Base-by-base conservation (phyloP, 2,329 filamentous ascomycete species). In the Talaromyces verruculosus region DNA sequence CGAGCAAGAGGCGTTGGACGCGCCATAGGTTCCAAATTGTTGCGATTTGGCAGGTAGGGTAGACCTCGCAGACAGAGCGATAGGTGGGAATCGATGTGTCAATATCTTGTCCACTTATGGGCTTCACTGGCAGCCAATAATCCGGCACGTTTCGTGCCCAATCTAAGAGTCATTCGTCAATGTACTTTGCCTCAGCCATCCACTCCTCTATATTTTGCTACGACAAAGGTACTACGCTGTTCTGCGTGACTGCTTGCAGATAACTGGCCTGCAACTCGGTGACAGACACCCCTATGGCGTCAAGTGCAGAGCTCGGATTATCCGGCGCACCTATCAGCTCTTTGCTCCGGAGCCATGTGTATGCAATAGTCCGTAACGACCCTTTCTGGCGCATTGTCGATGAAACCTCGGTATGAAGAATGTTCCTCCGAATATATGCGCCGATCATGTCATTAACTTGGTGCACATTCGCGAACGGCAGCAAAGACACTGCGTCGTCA, bases 21-120 rank as follows among this genome's bases (percentile, higher is more conserved):
- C 28, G 49, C 49, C 49, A 53, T 30, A 53, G 28, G 28, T 53
- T 53, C 28, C 49, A 53, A 53, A 53, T 53, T 6, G 49, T 33
- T 33, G 25, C 49, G 6, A 53, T 53, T 33, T 53, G 49, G 28
- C 28, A 53, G 25, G 49, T 53, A 33, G 49, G 49, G 8, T 53
- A 53, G 17, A 53, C 25, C 17, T 33, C 49, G 3, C 28, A 53
- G 15, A n/a, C 28, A 33, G 25, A 53, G 6, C 28, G 3, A 33
- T 53, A 53, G 5, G 49, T 30, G 25, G 49, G 49, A 17, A 53
- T 53, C 3, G 49, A 53, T 53, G 28, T 1, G 49, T 33, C 28
- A 5, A 53, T 53, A 15, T n/a, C 28, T 53, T 53, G 25, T 10
- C 25, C 17, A 53, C 49, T 33, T 33, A 53, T 30, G 28, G 33